These are phyloP conservation scores for Sporothrix globosa DNA, from an alignment of 2,329 filamentous ascomycete genomes.

Conservation along the genomic window DNA sequence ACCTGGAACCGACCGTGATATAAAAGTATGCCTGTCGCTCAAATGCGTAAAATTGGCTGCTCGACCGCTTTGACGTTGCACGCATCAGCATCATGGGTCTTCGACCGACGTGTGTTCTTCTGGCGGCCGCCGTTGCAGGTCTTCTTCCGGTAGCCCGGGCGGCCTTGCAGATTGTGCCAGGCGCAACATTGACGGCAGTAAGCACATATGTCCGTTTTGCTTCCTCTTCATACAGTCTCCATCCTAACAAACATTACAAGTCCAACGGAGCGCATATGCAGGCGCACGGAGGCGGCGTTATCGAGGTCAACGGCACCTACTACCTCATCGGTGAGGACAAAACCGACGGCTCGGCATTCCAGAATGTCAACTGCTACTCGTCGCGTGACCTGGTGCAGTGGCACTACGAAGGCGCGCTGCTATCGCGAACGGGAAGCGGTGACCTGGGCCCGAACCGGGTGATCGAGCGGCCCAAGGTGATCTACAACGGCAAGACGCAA, in stretches of 20 bases:
- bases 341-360: conserved; percentile 62
- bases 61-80: no score
- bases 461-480: conserved; percentile 69
- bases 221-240: no score
- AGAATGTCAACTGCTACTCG: conserved; percentile 70
- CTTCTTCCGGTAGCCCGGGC: conserved; percentile 26
- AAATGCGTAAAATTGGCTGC: neutral
- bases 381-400: conserved; percentile 63
- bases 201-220: neutral
- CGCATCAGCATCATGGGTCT: conserved; percentile 13
- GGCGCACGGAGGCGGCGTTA: conserved; percentile 68
- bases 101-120: conserved; percentile 1
- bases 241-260: neutral
- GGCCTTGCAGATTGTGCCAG: conserved; percentile 38
- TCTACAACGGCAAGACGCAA: conserved; percentile 64
- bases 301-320: conserved; percentile 60
- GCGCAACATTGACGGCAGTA: conserved; percentile 39
- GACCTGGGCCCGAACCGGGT: conserved; percentile 51
- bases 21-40: neutral
- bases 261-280: conserved; percentile 56
- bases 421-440: conserved; percentile 35
- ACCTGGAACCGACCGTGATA: neutral
- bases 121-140: conserved; percentile 8
- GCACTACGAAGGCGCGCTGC: conserved; percentile 37
- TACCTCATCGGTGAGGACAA: conserved; percentile 75